Evolutionary conservation across 208 protist species (phyloP), one percentile per base, ranked within the genome.

Genomic region (Phytomonas sp.): DNA sequence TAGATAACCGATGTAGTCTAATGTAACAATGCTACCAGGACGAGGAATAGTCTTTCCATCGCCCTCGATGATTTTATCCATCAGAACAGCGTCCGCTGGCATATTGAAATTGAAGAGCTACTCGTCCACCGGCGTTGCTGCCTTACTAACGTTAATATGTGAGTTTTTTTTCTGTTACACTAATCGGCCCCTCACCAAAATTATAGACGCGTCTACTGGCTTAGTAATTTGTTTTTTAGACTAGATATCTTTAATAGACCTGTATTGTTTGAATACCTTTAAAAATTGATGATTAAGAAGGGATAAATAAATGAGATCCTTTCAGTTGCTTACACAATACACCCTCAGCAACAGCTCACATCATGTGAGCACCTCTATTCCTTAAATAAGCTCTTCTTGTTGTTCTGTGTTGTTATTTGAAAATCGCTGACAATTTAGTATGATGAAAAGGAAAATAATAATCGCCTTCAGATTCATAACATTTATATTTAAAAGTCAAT

Each of bases 21-120:
- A 77, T 0, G 87, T 92, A n/a, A 97, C 93, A 65, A 95, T 88
- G 67, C 82, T 89, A 61, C 93, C 93, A 36, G 77, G 66, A 23
- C 74, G 79, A 33, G 93, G 90, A 64, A 95, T 93, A 26, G 84
- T 97, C 76, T 96, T 97, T 29, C 93, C 93, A 77, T 97, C 93
- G 3, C 93, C 93, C 64, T 97, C 91, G 53, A 97, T 94, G 66
- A 97, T 94, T 70, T 96, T 97, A 65, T 97, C 89, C 87, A 97
- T 92, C 33, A 88, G 65, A 59, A 97, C 92, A 17, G 77, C 84
- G 51, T 95, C 89, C 5, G 63, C 34, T 8, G 84, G 79, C 88
- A 94, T 94, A 2, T 31, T 67, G 31, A 31, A 62, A 26, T 4
- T 37, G 28, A 26, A 46, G 4, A 60, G 46, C 28, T 32, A 37